Percentiles rank a stretch among this genome's conserved stretches.
phyloP scores from a whole-genome alignment of 78 protist species.

The Dictyostelium brefeldianum region DNA sequence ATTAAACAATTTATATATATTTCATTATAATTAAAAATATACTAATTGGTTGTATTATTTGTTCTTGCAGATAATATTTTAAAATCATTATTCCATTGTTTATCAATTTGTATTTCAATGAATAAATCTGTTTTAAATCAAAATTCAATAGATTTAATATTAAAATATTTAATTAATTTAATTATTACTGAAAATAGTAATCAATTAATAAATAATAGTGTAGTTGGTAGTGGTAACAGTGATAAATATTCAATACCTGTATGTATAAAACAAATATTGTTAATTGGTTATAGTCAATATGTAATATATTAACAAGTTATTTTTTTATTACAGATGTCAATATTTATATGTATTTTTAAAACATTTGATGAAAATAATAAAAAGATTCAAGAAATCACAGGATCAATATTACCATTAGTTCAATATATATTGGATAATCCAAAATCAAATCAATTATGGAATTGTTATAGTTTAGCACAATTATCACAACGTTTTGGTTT shows the following conservation, averaged over 20 bases:
- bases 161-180: not conserved
- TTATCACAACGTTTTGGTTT: conserved; percentile 55
- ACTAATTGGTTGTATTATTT: not conserved
- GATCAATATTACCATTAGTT: not conserved
- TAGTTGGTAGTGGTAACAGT: not conserved
- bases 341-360: conserved; percentile 49
- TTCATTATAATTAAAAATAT: not conserved
- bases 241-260: conserved; percentile 4
- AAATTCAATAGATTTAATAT: not conserved
- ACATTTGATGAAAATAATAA: conserved; percentile 49
- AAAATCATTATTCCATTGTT: conserved; percentile 40
- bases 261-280: not conserved
- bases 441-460: conserved; percentile 13
- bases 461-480: conserved; percentile 52
- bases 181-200: not conserved
- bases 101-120: conserved; percentile 47
- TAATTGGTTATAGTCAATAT: not conserved
- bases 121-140: conserved; percentile 22
- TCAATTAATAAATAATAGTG: not conserved
- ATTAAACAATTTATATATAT: not conserved
- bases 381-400: conserved; percentile 2
- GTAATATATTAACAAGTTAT: too few species aligned
- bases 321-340: conserved; percentile 9
- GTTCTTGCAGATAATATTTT: not conserved
- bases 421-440: conserved; percentile 2